Percentiles rank a stretch among this genome's conserved stretches.
phyloP scores from a whole-genome alignment of 306 rosid genomes.

The Oemleria cerasiformis region DNA sequence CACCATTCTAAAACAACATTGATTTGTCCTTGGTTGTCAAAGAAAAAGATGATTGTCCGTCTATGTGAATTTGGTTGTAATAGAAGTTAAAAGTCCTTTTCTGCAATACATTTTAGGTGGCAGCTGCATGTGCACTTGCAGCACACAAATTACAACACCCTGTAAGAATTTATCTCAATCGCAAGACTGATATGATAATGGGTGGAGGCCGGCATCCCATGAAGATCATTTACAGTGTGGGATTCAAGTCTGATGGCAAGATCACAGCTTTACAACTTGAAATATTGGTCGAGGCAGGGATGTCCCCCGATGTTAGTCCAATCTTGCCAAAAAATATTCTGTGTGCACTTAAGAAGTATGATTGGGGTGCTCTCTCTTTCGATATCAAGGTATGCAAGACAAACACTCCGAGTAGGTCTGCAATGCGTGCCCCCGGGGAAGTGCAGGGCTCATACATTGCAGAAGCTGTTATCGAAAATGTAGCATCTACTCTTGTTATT shows the following conservation, averaged over 20 bases:
- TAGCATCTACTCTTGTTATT: conserved; percentile 66
- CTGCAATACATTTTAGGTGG: conserved; percentile 48
- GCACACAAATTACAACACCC: conserved; percentile 74
- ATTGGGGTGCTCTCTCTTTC: conserved; percentile 86
- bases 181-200: conserved; percentile 89
- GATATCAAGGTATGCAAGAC: conserved; percentile 87
- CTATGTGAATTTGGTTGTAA: not conserved
- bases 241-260: conserved; percentile 82
- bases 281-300: conserved; percentile 78
- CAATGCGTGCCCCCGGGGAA: conserved; percentile 94
- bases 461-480: conserved; percentile 80
- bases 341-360: conserved; percentile 64
- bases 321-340: conserved; percentile 47
- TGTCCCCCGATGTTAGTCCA: conserved; percentile 60
- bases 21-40: no score
- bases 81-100: not conserved
- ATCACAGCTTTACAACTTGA: conserved; percentile 72
- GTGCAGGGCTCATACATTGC: conserved; percentile 89
- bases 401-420: conserved; percentile 70
- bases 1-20: no score
- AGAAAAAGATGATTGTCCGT: not conserved
- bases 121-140: conserved; percentile 85
- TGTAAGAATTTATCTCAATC: conserved; percentile 71
- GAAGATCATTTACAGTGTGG: conserved; percentile 78
- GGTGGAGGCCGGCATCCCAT: conserved; percentile 98